Conservation (phyloP, 139 green algal species). For the Marvania coccoides region DNA sequence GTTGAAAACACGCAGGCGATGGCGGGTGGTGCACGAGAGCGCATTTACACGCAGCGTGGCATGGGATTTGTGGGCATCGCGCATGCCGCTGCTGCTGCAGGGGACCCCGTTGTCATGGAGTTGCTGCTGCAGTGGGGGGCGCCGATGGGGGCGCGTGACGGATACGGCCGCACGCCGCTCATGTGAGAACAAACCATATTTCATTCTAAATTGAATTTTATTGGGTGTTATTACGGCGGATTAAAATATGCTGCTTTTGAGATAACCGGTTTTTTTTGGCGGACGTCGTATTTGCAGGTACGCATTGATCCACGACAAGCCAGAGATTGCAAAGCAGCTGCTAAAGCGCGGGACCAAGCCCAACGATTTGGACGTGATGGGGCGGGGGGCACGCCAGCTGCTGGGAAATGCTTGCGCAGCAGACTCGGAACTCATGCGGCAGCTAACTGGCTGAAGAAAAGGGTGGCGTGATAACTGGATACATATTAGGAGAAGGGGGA, state of each 20-base stretch:
- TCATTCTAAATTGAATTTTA: no score
- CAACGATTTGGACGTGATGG: not conserved
- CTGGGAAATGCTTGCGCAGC: not conserved
- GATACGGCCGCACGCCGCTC: constrained; percentile 13
- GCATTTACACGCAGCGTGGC: not conserved
- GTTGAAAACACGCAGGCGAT: not conserved
- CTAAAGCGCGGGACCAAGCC: not conserved
- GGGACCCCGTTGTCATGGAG: constrained; percentile 1
- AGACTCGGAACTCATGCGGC: not conserved
- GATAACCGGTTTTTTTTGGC: no score
- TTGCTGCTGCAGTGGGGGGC: constrained; percentile 21
- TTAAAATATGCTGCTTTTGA: no score
- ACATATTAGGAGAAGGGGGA: no score
- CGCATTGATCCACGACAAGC: not conserved
- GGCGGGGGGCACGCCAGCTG: not conserved
- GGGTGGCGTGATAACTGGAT: no score
- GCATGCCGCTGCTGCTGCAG: not conserved
- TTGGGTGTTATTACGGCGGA: no score
- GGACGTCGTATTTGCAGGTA: no score
- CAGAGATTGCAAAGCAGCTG: not conserved
- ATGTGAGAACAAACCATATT: no score
- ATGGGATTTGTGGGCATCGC: not conserved
- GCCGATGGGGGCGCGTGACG: constrained; percentile 10
- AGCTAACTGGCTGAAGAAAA: no score
- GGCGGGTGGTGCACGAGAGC: not conserved